These are phyloP conservation scores for Candida tunisiensis DNA, from an alignment of 1,139 yeast genomes.

Conservation along the genomic window DNA sequence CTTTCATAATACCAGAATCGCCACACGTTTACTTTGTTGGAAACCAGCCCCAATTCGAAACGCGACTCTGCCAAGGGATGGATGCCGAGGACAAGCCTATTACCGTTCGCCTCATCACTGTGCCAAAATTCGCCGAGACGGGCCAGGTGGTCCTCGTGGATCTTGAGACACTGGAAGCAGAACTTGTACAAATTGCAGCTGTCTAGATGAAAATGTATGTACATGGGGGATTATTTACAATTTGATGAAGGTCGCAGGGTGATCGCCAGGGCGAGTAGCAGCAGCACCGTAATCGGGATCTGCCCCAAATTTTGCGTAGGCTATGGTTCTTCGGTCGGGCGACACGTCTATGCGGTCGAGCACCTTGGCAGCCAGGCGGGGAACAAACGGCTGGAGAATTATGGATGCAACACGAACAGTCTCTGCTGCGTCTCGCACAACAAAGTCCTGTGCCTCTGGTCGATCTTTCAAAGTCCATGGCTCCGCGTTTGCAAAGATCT, in stretches of 20 bases:
- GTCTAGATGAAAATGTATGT: neutral
- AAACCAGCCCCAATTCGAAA: slow-evolving; percentile 48
- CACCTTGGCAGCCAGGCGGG: slow-evolving; percentile 38
- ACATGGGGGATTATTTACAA: neutral
- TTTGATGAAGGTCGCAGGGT: slow-evolving; percentile 3
- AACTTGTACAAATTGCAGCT: slow-evolving; percentile 8
- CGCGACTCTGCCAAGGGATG: slow-evolving; percentile 21
- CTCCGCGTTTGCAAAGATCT: slow-evolving; percentile 29
- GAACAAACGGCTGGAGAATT: slow-evolving; percentile 55
- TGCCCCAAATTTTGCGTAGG: slow-evolving; percentile 27
- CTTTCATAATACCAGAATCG: slow-evolving; percentile 56
- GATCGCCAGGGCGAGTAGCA: slow-evolving; percentile 26
- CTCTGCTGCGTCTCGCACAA: slow-evolving; percentile 54
- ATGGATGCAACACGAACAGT: slow-evolving; percentile 52
- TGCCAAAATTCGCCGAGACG: slow-evolving; percentile 54
- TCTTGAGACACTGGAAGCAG: slow-evolving; percentile 35
- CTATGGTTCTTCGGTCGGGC: slow-evolving; percentile 22
- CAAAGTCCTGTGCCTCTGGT: slow-evolving; percentile 26
- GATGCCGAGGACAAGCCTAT: slow-evolving; percentile 15
- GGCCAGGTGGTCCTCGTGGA: slow-evolving; percentile 59
- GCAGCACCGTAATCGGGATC: slow-evolving; percentile 32
- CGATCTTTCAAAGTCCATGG: slow-evolving; percentile 22
- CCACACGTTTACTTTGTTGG: slow-evolving; percentile 86
- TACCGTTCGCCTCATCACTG: slow-evolving; percentile 36
- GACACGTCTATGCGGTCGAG: slow-evolving; percentile 48